Conservation (phyloP, 768 basidiomycete species). For the Heimioporus sp. region DNA sequence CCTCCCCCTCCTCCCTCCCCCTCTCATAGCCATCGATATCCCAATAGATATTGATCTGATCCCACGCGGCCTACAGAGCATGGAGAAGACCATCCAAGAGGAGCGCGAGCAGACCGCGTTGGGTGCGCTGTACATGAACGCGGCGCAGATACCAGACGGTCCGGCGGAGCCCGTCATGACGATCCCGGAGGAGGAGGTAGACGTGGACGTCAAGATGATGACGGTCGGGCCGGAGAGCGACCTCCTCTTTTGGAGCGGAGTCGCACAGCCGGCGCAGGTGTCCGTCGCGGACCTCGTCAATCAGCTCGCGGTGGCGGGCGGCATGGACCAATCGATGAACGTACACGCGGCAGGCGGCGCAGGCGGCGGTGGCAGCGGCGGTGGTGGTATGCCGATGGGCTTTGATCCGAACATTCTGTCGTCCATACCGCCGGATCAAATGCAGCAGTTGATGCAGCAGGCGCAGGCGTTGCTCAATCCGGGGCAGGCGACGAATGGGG, state of each 20-base stretch:
- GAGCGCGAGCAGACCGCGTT: constrained; percentile 77
- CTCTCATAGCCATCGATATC: constrained; percentile 55
- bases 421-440: constrained; percentile 53
- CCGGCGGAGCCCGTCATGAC: constrained; percentile 65
- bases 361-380: no score
- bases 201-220: constrained; percentile 62
- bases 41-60: constrained; percentile 52
- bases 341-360: constrained; percentile 28
- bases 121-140: constrained; percentile 69
- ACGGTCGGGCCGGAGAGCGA: constrained; percentile 68
- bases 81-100: constrained; percentile 70
- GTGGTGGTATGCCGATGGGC: constrained; percentile 20
- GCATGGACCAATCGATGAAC: constrained; percentile 39
- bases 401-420: constrained; percentile 44
- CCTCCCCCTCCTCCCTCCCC: not conserved
- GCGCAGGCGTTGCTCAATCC: constrained; percentile 34
- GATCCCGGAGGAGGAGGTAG: constrained; percentile 68
- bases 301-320: constrained; percentile 49
- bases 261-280: constrained; percentile 24
- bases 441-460: constrained; percentile 58
- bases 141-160: constrained; percentile 72
- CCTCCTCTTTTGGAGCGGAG: constrained; percentile 59
- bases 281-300: constrained; percentile 72
- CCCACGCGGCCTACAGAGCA: constrained; percentile 63
- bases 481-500: constrained; percentile 26